Base-by-base conservation (phyloP, 176 grass and related monocot genomes). In the Stipa capillata region DNA sequence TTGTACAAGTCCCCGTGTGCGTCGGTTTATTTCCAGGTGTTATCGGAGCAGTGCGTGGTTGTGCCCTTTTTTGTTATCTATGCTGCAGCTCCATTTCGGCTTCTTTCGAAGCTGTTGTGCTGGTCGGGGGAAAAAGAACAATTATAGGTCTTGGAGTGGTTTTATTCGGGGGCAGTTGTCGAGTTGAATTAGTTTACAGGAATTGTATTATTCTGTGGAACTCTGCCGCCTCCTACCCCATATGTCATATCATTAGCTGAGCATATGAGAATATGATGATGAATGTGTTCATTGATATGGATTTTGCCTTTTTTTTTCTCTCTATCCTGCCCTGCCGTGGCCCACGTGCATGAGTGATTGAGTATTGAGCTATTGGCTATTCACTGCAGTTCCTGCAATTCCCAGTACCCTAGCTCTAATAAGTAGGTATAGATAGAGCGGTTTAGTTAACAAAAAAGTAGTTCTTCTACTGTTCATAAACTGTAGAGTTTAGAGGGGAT, bases 11-110 rank as follows among this genome's bases (percentile, higher is more conserved):
- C 31, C 39, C 41, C 21, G 55, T 24, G 58, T 58, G 72, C 20
- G 80, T 89, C 33, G n/a, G 72, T 81, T 78, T 85, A 72, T 85
- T 82, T 72, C 17, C 12, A 15, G 55, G 39, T 85, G 44, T 52
- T 29, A 23, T 55, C 0, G 72, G 59, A 65, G 61, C 47, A 75
- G 58, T 10, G 12, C 36, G 68, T 6, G 8, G 74, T 21, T 89
- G 61, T 80, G 42, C 15, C 16, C 52, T 67, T 54, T 51, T 65
- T 78, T 53, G 78, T 52, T 45, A 62, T 76, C 52, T 20, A 18
- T 58, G 40, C 60, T 76, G 42, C 41, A 18, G 40, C 61, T 76
- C 82, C 17, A 39, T 89, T 54, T 40, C 5, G n/a, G 45, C 48
- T 68, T 82, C 42, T 51, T 5, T 58, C n/a, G 37, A 48, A 60